Percentiles rank a stretch among this genome's conserved stretches.
Evolutionary conservation across 2,329 filamentous ascomycete species (phyloP).

Genomic region (Pseudogymnoascus sp.): DNA sequence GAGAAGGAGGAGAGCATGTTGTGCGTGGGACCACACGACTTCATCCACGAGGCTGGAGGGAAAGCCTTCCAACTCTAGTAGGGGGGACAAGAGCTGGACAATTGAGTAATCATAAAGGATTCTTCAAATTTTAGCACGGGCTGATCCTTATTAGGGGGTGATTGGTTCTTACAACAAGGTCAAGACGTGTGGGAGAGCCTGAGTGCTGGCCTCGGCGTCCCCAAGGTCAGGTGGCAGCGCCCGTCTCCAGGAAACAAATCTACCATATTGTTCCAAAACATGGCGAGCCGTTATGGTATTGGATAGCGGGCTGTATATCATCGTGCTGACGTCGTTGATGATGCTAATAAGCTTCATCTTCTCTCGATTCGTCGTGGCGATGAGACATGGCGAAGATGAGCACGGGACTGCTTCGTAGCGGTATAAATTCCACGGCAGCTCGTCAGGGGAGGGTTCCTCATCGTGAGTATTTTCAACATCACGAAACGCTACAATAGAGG

Average conservation of each 20-base stretch:
- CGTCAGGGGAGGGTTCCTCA: conserved; percentile 17
- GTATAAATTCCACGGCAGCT: conserved; percentile 24
- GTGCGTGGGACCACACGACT: conserved; percentile 26
- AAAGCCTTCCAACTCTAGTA: conserved; percentile 25
- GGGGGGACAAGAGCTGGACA: conserved; percentile 27
- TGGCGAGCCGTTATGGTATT: conserved; percentile 17
- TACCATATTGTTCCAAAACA: conserved; percentile 25
- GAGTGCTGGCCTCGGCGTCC: conserved; percentile 19
- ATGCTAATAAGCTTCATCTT: conserved; percentile 26
- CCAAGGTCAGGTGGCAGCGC: conserved; percentile 23
- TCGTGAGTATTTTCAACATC: conserved; percentile 16
- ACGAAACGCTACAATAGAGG: conserved; percentile 14
- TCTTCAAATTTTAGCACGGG: conserved; percentile 20
- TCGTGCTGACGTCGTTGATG: conserved; percentile 22
- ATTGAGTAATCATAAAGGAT: conserved; percentile 27
- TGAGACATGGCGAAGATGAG: conserved; percentile 20
- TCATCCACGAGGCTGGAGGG: conserved; percentile 21
- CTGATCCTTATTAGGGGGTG: not conserved
- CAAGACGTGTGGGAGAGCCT: conserved; percentile 27
- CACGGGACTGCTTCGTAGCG: conserved; percentile 18
- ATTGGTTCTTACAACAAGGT: conserved; percentile 26
- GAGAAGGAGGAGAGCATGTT: conserved; percentile 27
- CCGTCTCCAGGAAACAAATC: conserved; percentile 24
- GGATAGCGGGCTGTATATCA: conserved; percentile 21
- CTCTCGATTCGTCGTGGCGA: conserved; percentile 26